Conservation (phyloP, 1,139 yeast genomes). For the Yamadazyma siamensis region DNA sequence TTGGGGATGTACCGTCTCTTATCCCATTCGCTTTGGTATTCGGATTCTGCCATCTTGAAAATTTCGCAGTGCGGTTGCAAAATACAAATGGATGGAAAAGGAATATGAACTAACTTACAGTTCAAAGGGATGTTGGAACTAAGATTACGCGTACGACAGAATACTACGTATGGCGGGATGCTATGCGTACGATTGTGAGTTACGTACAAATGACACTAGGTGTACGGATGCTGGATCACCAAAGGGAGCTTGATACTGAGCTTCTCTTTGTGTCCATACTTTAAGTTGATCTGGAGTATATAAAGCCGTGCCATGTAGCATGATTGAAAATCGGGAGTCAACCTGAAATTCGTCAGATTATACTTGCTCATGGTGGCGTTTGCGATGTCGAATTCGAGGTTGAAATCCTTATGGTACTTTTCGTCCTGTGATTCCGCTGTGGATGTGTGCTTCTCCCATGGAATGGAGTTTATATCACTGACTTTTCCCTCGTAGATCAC, state of each 20-base stretch:
- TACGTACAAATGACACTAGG: too few species aligned
- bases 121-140: too few species aligned
- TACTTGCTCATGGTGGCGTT: constrained; percentile 9
- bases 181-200: too few species aligned
- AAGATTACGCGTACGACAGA: too few species aligned
- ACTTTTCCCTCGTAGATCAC: constrained; percentile 6
- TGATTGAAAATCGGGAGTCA: constrained; percentile 39
- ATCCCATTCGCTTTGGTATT: constrained; percentile 48
- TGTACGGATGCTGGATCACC: constrained; percentile 9
- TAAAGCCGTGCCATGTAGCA: constrained; percentile 35
- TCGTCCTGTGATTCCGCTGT: constrained; percentile 1
- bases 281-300: constrained; percentile 28
- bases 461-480: constrained; percentile 4
- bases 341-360: constrained; percentile 21
- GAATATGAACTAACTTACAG: too few species aligned
- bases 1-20: constrained; percentile 60
- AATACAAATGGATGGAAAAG: too few species aligned
- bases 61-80: neutral
- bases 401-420: constrained; percentile 10
- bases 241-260: constrained; percentile 30
- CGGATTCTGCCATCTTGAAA: neutral
- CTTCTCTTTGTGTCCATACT: constrained; percentile 26
- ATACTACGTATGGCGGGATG: too few species aligned
- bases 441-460: constrained; percentile 6
- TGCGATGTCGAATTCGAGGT: constrained; percentile 13